phyloP scores from a whole-genome alignment of 305 asterid genomes.

The Solanum hybrid region DNA sequence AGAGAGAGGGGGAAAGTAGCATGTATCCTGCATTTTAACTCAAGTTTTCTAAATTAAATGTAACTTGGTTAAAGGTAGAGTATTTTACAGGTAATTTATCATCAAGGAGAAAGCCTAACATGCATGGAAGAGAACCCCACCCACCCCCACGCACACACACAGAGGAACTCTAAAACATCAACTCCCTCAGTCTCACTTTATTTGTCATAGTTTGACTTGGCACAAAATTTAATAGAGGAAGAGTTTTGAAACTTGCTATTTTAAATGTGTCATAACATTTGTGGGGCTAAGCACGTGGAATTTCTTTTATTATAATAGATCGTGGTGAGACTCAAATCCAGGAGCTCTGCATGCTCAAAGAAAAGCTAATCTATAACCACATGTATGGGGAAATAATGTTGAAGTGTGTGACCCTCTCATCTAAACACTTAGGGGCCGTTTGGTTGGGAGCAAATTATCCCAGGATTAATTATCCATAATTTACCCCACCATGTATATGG shows the following conservation, averaged over 20 bases:
- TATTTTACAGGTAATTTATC: background rate
- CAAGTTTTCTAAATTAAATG: background rate
- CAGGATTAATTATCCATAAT: background rate
- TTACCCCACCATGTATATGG: background rate
- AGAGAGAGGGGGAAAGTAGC: background rate
- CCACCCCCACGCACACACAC: background rate
- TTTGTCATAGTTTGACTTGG: background rate
- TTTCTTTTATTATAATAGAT: background rate
- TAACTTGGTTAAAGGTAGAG: background rate
- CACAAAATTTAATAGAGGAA: background rate
- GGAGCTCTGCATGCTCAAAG: background rate
- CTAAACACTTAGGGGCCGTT: background rate
- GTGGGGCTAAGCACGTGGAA: background rate
- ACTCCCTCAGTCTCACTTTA: background rate
- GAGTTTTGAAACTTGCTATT: background rate
- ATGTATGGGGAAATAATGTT: background rate
- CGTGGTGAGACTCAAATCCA: background rate
- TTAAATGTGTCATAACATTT: background rate
- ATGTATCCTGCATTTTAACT: background rate
- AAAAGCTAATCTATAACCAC: background rate
- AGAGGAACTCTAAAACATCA: background rate
- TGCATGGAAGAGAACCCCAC: background rate
- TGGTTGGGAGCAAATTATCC: background rate
- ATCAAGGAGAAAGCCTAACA: background rate
- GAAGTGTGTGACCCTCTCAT: background rate